These are phyloP conservation scores for Artemisia tridentata DNA, from an alignment of 129 eudicot genomes.

Conservation along the genomic window DNA sequence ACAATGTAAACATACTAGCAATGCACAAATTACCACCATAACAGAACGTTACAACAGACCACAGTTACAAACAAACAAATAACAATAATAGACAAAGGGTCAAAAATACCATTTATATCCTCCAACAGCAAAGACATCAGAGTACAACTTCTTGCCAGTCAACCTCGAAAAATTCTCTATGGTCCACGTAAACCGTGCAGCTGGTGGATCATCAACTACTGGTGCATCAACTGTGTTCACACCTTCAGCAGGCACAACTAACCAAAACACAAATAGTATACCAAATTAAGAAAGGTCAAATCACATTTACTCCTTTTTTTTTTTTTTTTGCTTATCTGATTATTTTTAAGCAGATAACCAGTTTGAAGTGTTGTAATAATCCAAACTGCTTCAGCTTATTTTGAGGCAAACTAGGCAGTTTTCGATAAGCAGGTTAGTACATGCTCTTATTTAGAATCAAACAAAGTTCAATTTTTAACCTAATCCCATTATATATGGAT, in stretches of 20 bases:
- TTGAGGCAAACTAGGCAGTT: too few relatives aligned
- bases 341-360: too few relatives aligned
- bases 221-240: background rate
- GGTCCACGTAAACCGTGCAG: background rate
- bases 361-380: too few relatives aligned
- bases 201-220: background rate
- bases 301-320: too few relatives aligned
- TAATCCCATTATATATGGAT: too few relatives aligned
- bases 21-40: background rate
- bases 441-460: too few relatives aligned
- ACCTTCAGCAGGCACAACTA: conserved; percentile 44
- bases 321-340: too few relatives aligned
- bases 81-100: background rate
- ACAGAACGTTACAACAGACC: background rate
- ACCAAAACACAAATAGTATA: background rate
- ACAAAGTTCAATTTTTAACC: too few relatives aligned
- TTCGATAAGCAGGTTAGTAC: too few relatives aligned
- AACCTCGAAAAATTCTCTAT: conserved; percentile 1
- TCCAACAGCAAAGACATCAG: conserved; percentile 5
- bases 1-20: too few relatives aligned
- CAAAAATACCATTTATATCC: conserved; percentile 4
- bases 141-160: background rate
- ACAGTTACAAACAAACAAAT: background rate
- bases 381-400: too few relatives aligned
- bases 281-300: too few relatives aligned